Percentiles rank a stretch among this genome's conserved stretches.
These are phyloP conservation scores for Lactifluus hygrophoroides DNA, from an alignment of 768 basidiomycete genomes.

Conservation along the genomic window DNA sequence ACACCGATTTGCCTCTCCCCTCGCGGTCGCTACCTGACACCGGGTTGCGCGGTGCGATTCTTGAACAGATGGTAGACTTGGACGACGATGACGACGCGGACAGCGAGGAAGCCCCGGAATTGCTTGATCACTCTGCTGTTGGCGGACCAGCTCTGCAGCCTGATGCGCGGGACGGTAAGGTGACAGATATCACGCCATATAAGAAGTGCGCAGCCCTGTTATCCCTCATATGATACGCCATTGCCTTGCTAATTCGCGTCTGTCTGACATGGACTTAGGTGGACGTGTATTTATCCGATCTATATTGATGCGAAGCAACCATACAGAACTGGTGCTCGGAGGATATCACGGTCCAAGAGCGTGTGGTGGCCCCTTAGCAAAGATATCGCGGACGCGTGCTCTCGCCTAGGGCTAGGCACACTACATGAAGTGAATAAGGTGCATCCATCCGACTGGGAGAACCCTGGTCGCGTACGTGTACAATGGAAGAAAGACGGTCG, in stretches of 20 bases:
- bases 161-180: slow-evolving; percentile 23
- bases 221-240: slow-evolving; percentile 6
- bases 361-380: slow-evolving; percentile 95
- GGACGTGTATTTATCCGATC: slow-evolving; percentile 95
- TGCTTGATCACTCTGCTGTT: slow-evolving; percentile 49
- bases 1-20: slow-evolving; percentile 84
- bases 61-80: slow-evolving; percentile 55
- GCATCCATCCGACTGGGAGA: slow-evolving; percentile 97
- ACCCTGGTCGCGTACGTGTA: slow-evolving; percentile 90
- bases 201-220: slow-evolving; percentile 50
- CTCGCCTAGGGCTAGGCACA: slow-evolving; percentile 64
- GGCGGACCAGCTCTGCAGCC: slow-evolving; percentile 29
- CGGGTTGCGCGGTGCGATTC: slow-evolving; percentile 62
- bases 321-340: slow-evolving; percentile 72
- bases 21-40: slow-evolving; percentile 54
- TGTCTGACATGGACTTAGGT: slow-evolving; percentile 39
- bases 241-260: slow-evolving; percentile 5
- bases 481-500: slow-evolving; percentile 80
- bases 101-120: slow-evolving; percentile 20
- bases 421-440: slow-evolving; percentile 85
- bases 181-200: slow-evolving; percentile 74
- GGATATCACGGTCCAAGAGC: slow-evolving; percentile 68
- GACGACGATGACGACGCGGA: slow-evolving; percentile 38
- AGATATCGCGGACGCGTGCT: slow-evolving; percentile 82
- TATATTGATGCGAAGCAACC: slow-evolving; percentile 94